A percentile compares a stretch with the other conserved stretches of the same genome.
Conservation (phyloP, 2,329 filamentous ascomycete species). For the Plectosphaerella sp. region DNA sequence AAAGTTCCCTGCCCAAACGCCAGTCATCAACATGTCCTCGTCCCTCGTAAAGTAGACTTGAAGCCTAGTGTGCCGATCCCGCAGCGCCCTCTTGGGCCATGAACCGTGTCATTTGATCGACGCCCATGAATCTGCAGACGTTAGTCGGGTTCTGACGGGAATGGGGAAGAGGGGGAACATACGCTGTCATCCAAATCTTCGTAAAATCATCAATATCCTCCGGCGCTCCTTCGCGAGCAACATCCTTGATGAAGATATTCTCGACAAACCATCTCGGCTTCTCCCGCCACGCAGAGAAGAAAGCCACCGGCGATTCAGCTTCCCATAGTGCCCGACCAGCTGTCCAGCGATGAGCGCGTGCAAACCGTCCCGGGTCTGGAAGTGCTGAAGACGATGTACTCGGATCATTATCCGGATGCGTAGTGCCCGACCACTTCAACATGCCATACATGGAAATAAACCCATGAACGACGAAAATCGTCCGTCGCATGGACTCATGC, state of each 20-base stretch:
- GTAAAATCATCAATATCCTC: constrained; percentile 36
- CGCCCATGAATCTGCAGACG: constrained; percentile 6
- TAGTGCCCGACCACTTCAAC: constrained; percentile 19
- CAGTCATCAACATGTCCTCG: too few relatives aligned
- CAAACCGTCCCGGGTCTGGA: constrained; percentile 12
- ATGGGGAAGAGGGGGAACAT: constrained; percentile 12
- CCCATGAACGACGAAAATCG: constrained; percentile 25
- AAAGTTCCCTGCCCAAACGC: too few relatives aligned
- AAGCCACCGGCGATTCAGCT: constrained; percentile 32
- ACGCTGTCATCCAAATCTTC: constrained; percentile 30
- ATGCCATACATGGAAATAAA: constrained; percentile 28
- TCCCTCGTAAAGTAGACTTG: too few relatives aligned
- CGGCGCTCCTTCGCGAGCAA: constrained; percentile 29
- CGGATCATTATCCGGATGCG: not conserved
- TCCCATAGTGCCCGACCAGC: constrained; percentile 39
- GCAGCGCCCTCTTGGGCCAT: not conserved
- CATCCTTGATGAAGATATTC: constrained; percentile 28
- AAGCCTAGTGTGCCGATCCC: too few relatives aligned
- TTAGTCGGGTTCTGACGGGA: too few relatives aligned
- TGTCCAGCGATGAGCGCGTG: constrained; percentile 22
- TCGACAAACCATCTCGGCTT: constrained; percentile 31
- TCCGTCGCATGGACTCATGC: constrained; percentile 35
- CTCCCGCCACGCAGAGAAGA: constrained; percentile 38
- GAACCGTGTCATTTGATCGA: constrained; percentile 13
- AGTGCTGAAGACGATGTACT: not conserved